Evolutionary conservation across 805 yeast species (phyloP), one percentile per base, ranked within the genome.

Genomic region (Candida ascalaphidarum): DNA sequence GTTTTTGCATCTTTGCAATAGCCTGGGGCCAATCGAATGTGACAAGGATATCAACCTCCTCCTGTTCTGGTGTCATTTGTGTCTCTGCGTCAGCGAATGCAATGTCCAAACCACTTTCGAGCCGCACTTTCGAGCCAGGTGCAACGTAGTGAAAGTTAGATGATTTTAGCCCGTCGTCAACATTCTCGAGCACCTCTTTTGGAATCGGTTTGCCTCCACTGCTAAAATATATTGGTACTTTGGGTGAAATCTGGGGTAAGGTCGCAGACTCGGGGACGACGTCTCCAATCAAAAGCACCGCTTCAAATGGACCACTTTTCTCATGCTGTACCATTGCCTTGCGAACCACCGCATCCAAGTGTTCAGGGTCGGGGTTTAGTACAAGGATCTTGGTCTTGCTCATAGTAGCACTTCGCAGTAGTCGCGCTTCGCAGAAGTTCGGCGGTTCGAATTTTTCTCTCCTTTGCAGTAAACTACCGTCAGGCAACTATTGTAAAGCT

Each of bases 271-370:
- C 36, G 8, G 37, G 37, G 12, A 50, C 31, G 1, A 61, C 46
- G 37, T 71, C 71, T 0, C 83, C 82, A 5, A 78, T 39, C 4
- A 77, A 42, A 2, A 79, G 22, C 0, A 69, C 66, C 3, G 68
- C 56, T 25, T 68, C 77, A 41, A 80, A 80, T 0, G 85, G 85
- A 0, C 86, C 86, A 24, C 74, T 75, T 39, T 73, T 77, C 14
- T 44, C 33, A 40, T 76, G 58, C 28, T 78, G 61, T 1, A 56
- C 35, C 40, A 72, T 68, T 4, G 75, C 63, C 28, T 68, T 62
- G 22, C 40, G 48, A 5, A 69, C 39, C 0, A 70, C 57, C 33
- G 68, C 70, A 0, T 63, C 59, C 6, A 77, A 36, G 6, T 51
- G 45, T 2, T 52, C 37, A 1, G 65, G 55, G 12, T 55, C 36